phyloP scores from a whole-genome alignment of 805 yeast species.

The Schwanniomyces occidentalis region DNA sequence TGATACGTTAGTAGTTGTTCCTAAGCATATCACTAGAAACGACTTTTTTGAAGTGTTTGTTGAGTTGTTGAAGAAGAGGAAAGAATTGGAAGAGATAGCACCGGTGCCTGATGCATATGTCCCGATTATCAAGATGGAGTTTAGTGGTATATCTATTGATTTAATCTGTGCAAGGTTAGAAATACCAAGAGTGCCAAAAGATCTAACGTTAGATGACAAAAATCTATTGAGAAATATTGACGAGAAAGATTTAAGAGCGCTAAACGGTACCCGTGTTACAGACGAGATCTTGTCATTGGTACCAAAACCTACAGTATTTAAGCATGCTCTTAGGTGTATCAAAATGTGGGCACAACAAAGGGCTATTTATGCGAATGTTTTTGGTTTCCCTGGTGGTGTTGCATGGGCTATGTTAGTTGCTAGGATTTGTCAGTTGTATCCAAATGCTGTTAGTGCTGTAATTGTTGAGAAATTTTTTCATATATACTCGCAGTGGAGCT shows the following conservation, averaged over 20 bases:
- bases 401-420: conserved; percentile 99
- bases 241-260: conserved; percentile 84
- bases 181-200: conserved; percentile 76
- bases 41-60: conserved; percentile 86
- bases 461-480: conserved; percentile 87
- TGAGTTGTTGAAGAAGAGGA: conserved; percentile 63
- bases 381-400: conserved; percentile 99
- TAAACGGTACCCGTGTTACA: conserved; percentile 96
- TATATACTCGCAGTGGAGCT: conserved; percentile 85
- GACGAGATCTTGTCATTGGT: conserved; percentile 89
- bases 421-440: conserved; percentile 92
- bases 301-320: conserved; percentile 90
- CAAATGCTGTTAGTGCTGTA: conserved; percentile 92
- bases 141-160: conserved; percentile 91
- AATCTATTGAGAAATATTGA: conserved; percentile 83
- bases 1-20: conserved; percentile 94
- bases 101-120: conserved; percentile 97
- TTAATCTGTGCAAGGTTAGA: conserved; percentile 81
- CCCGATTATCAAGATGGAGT: conserved; percentile 90
- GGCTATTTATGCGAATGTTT: conserved; percentile 90
- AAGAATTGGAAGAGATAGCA: conserved; percentile 87
- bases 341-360: conserved; percentile 97
- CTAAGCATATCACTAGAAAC: conserved; percentile 89
- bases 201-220: conserved; percentile 78
- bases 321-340: conserved; percentile 87